Base-by-base conservation (phyloP, 2,329 filamentous ascomycete genomes). In the Aureobasidium melanogenum region DNA sequence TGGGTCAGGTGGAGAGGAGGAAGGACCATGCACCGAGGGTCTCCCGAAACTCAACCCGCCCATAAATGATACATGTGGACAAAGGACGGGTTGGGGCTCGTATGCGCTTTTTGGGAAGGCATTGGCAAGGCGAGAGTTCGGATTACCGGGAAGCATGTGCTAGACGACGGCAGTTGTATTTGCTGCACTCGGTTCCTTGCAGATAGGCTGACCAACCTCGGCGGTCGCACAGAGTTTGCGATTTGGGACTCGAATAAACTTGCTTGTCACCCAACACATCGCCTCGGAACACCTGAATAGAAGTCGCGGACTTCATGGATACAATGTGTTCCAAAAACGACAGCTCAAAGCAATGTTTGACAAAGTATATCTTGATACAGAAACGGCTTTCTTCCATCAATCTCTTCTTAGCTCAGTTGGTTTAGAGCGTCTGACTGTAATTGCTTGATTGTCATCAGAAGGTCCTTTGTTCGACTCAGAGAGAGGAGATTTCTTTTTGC, bases 391-490 rank as follows among this genome's bases (percentile, higher is more conserved):
- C 12, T 47, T 6, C 7, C 50, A 52, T 52, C 50, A 54, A 54
- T 54, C 50, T 54, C 50, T 41, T 41, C 50, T 54, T 54, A 54
- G 50, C 50, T 54, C 50, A 54, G 50, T 54, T 54, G 50, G 50
- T 54, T 54, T 54, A 54, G 50, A 54, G 50, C 50, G 50, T 54
- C 50, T 54, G 50, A 54, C 50, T 54, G 50, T 54, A 54, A 54
- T 54, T 54, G 50, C 30, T 54, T n/a, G 24, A 54, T 54, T 54
- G 50, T 54, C 36, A 54, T 54, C 50, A 54, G 50, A 54, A 54
- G 50, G 50, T 54, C 50, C 50, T 54, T 54, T 54, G 50, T 54
- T 54, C 50, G 50, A 54, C 50, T 54, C 50, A 41, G 50, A 54
- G 50, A 54, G 50, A 41, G 50, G 50, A 54, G 50, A 54, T 39